Conservation (phyloP, 2,329 filamentous ascomycete genomes). For the Neoarthrinium moseri region DNA sequence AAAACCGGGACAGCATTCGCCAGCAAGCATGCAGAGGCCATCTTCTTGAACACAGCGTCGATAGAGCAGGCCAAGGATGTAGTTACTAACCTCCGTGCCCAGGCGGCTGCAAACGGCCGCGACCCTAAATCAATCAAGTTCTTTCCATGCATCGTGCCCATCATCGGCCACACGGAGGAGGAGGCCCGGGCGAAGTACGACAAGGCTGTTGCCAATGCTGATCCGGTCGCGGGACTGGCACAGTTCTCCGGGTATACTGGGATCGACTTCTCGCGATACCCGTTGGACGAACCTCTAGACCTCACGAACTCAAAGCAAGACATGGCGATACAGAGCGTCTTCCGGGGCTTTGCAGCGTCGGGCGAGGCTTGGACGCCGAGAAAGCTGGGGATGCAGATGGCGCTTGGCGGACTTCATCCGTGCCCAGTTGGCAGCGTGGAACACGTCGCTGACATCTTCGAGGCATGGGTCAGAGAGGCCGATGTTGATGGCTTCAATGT, state of each 20-base stretch:
- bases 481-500: slow-evolving; percentile 63
- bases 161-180: slow-evolving; percentile 45
- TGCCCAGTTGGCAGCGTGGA: slow-evolving; percentile 8
- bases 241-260: slow-evolving; percentile 12
- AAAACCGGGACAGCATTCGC: slow-evolving; percentile 53
- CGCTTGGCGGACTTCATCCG: slow-evolving; percentile 10
- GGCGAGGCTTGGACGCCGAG: slow-evolving; percentile 8
- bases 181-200: slow-evolving; percentile 35
- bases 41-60: slow-evolving; percentile 54
- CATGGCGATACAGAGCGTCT: slow-evolving; percentile 10
- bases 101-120: slow-evolving; percentile 46
- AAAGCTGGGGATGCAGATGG: slow-evolving; percentile 10
- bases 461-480: slow-evolving; percentile 35
- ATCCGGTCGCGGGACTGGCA: slow-evolving; percentile 10
- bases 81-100: slow-evolving; percentile 47
- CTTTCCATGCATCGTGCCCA: slow-evolving; percentile 45
- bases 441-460: slow-evolving; percentile 10
- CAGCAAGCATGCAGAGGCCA: slow-evolving; percentile 54
- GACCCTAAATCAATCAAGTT: slow-evolving; percentile 55
- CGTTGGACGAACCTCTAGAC: slow-evolving; percentile 9
- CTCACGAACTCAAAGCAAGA: slow-evolving; percentile 1
- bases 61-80: slow-evolving; percentile 45
- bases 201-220: not conserved
- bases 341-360: slow-evolving; percentile 5
- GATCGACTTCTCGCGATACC: slow-evolving; percentile 9